Conservation (phyloP, 1,139 yeast species). For the Entelexis sorbosivorans region DNA sequence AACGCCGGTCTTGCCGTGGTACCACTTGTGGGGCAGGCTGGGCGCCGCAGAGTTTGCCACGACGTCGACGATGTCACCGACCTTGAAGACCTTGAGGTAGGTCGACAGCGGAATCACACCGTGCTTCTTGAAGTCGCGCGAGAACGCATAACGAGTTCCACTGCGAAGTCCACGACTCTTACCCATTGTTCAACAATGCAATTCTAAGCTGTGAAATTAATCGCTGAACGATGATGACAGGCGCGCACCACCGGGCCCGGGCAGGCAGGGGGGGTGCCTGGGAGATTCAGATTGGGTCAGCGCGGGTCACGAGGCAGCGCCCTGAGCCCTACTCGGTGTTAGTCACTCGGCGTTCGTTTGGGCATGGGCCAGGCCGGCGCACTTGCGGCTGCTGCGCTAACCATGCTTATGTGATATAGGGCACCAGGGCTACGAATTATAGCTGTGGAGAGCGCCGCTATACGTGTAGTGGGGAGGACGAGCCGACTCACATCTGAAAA, state of each 20-base stretch:
- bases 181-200: conserved; percentile 22
- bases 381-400: too few relatives aligned
- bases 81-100: conserved; percentile 95
- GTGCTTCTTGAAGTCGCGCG: conserved; percentile 98
- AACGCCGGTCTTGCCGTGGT: conserved; percentile 99
- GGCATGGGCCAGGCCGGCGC: too few relatives aligned
- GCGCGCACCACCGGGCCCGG: neutral
- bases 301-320: conserved; percentile 2
- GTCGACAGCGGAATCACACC: conserved; percentile 91
- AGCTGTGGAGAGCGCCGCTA: too few relatives aligned
- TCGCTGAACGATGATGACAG: conserved; percentile 4
- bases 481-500: neutral
- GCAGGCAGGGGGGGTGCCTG: neutral
- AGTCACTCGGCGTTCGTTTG: too few relatives aligned
- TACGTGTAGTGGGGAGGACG: neutral
- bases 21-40: conserved; percentile 99
- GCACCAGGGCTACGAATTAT: neutral
- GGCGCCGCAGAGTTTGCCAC: conserved; percentile 98
- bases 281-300: neutral
- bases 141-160: conserved; percentile 99
- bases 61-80: conserved; percentile 98
- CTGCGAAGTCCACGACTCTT: conserved; percentile 93
- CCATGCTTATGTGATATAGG: neutral
- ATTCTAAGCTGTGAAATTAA: conserved; percentile 4
- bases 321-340: conserved; percentile 3